Conservation (phyloP, 208 protist species). For the Zelonia costaricensis region DNA sequence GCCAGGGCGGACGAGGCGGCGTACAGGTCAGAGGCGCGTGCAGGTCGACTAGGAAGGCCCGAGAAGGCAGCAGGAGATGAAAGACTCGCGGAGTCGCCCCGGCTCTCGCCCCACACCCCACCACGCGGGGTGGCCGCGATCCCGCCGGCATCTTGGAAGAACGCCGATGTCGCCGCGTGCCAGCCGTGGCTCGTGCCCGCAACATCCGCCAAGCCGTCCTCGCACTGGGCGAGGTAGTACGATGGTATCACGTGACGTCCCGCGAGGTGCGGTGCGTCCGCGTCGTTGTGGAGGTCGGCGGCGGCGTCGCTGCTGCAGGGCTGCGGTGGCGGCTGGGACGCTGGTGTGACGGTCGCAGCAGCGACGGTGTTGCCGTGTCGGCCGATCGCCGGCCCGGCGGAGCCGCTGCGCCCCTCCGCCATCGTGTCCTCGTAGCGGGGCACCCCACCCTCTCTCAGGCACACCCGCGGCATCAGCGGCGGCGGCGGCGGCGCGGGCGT, state of each 20-base stretch:
- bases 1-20: conserved; percentile 7
- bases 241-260: neutral
- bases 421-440: too few species aligned
- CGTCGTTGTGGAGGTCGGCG: neutral
- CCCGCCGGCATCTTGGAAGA: neutral
- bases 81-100: neutral
- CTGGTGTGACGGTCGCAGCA: too few species aligned
- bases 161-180: conserved; percentile 25
- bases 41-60: too few species aligned
- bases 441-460: too few species aligned
- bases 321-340: neutral
- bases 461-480: too few species aligned
- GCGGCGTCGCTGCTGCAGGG: neutral
- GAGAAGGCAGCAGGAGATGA: neutral
- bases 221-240: conserved; percentile 30
- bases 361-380: too few species aligned
- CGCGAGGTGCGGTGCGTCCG: neutral
- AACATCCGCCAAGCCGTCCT: conserved; percentile 23
- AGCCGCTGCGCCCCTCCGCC: too few species aligned
- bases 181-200: conserved; percentile 4
- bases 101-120: neutral
- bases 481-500: too few species aligned
- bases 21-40: conserved; percentile 10
- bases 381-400: too few species aligned
- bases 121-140: neutral